These are phyloP conservation scores for Aspergillus sp. DNA, from an alignment of 2,329 filamentous ascomycete genomes.

Conservation along the genomic window DNA sequence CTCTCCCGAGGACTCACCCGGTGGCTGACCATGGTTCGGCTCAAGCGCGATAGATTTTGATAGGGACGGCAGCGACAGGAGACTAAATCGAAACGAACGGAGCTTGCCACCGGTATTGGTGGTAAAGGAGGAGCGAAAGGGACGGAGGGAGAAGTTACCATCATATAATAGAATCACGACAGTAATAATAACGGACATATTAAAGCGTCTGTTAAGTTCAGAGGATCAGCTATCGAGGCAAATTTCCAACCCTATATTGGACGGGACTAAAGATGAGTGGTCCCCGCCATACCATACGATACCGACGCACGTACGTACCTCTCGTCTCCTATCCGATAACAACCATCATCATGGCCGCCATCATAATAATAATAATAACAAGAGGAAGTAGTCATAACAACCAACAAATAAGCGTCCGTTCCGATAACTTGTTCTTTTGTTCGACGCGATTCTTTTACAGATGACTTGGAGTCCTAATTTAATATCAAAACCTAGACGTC, in stretches of 20 bases:
- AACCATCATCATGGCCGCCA: neutral
- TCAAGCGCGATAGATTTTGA: slow-evolving; percentile 4
- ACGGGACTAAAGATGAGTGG: neutral
- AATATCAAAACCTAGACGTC: too few relatives aligned
- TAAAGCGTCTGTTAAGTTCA: too few relatives aligned
- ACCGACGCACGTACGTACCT: slow-evolving; percentile 13
- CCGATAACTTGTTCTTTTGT: neutral
- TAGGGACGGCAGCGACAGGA: slow-evolving; percentile 12
- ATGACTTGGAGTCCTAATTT: too few relatives aligned
- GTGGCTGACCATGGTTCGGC: neutral
- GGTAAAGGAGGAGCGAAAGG: neutral
- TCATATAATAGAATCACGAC: neutral
- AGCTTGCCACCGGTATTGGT: slow-evolving; percentile 9
- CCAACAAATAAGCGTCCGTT: too few relatives aligned
- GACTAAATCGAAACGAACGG: neutral
- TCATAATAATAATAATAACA: neutral
- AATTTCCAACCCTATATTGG: neutral
- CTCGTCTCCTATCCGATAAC: neutral
- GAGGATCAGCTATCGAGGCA: neutral
- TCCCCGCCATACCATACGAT: slow-evolving; percentile 19
- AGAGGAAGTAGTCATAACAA: neutral
- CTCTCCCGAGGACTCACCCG: neutral
- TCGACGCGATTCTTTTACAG: neutral
- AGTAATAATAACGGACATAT: neutral
- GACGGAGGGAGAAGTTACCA: neutral